Conservation (phyloP, 2,329 filamentous ascomycete genomes). For the Thielaviopsis cerberus region DNA sequence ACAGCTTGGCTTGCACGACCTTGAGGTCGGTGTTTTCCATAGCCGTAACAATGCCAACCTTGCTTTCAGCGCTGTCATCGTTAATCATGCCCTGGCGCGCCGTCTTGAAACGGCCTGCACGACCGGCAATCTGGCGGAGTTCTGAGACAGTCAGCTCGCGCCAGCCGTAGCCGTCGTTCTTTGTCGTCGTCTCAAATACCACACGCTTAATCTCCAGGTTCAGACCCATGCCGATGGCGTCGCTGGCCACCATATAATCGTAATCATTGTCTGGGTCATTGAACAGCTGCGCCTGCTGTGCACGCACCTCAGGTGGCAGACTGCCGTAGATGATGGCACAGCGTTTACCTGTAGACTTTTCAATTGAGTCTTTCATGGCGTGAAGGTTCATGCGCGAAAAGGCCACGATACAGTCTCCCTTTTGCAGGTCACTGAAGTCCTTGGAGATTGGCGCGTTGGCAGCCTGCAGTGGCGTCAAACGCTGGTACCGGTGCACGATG, state of each 20-base stretch:
- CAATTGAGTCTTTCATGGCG: constrained; percentile 57
- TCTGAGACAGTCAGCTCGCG: constrained; percentile 51
- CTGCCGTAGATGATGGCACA: constrained; percentile 89
- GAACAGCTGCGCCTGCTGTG: constrained; percentile 78
- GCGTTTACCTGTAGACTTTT: constrained; percentile 53
- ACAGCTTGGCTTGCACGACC: constrained; percentile 44
- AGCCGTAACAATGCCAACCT: constrained; percentile 59
- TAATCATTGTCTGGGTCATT: constrained; percentile 93
- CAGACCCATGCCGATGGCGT: constrained; percentile 93
- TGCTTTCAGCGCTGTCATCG: constrained; percentile 17
- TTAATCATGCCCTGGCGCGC: constrained; percentile 34
- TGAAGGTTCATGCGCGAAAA: constrained; percentile 77
- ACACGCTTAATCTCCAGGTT: constrained; percentile 85
- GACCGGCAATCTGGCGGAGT: constrained; percentile 84
- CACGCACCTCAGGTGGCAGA: constrained; percentile 78
- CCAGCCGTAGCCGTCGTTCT: constrained; percentile 44
- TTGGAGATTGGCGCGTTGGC: constrained; percentile 44
- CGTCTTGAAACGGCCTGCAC: constrained; percentile 70
- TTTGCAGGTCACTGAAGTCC: constrained; percentile 48
- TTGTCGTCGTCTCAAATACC: constrained; percentile 62
- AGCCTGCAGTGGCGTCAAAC: constrained; percentile 59
- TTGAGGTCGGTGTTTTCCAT: constrained; percentile 52
- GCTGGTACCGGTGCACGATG: constrained; percentile 63
- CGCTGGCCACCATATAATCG: constrained; percentile 81
- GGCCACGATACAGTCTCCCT: constrained; percentile 77